Evolutionary conservation across 2,329 filamentous ascomycete species (phyloP).

Genomic region (Cryphonectria nitschkei): DNA sequence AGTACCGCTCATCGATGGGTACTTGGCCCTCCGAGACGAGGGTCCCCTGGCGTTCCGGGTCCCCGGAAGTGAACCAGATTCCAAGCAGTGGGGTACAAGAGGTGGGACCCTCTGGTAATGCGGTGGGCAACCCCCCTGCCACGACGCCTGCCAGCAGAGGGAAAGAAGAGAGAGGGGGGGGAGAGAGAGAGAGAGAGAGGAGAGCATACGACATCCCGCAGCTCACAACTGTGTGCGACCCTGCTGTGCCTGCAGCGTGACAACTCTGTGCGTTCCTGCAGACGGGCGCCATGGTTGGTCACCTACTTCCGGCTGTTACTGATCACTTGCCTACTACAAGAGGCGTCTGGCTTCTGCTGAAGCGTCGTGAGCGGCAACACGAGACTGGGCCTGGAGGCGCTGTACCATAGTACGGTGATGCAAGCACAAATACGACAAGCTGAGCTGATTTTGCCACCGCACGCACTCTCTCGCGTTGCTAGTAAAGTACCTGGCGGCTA

Average conservation of each 20-base stretch:
- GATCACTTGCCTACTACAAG: constrained; percentile 16
- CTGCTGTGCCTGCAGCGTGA: constrained; percentile 9
- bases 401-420: constrained; percentile 10
- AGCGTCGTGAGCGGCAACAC: constrained; percentile 8
- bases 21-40: constrained; percentile 28
- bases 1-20: constrained; percentile 31
- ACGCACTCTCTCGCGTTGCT: constrained; percentile 9
- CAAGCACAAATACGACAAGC: constrained; percentile 20
- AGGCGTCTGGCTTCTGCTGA: constrained; percentile 17
- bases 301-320: constrained; percentile 16
- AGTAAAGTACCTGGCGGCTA: constrained; percentile 11
- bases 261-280: constrained; percentile 15
- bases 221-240: constrained; percentile 24
- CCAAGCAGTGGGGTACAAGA: constrained; percentile 21
- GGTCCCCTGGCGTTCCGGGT: constrained; percentile 28
- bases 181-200: neutral
- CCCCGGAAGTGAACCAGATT: constrained; percentile 28
- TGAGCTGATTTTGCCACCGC: constrained; percentile 22
- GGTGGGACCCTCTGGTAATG: constrained; percentile 17
- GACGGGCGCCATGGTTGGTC: constrained; percentile 14
- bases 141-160: constrained; percentile 8
- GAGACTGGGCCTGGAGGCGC: constrained; percentile 18
- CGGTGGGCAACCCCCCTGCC: constrained; percentile 19
- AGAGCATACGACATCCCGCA: constrained; percentile 30
- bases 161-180: no score